A percentile compares a stretch with the other conserved stretches of the same genome.
These are phyloP conservation scores for Collariella sp. DNA, from an alignment of 495 filamentous ascomycete species.

Conservation along the genomic window DNA sequence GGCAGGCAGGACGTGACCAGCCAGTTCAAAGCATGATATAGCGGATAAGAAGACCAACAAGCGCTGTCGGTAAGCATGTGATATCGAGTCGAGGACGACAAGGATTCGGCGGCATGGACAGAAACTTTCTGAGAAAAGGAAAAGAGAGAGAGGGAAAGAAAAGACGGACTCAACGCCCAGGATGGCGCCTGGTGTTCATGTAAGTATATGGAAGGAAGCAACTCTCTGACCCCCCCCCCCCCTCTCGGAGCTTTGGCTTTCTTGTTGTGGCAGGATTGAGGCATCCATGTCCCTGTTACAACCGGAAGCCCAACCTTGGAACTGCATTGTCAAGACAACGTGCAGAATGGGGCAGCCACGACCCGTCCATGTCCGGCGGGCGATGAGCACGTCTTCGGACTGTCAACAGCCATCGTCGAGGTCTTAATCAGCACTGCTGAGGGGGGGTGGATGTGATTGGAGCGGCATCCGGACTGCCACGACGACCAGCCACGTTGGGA, in stretches of 20 bases:
- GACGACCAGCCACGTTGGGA: slow-evolving; percentile 11
- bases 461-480: slow-evolving; percentile 11
- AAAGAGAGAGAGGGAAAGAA: not conserved
- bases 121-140: not conserved
- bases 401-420: not conserved
- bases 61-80: not conserved
- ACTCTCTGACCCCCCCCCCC: not conserved
- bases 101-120: not conserved
- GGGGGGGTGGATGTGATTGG: slow-evolving; percentile 5
- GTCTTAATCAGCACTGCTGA: slow-evolving; percentile 5
- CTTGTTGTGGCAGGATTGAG: not conserved
- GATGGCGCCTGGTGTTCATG: slow-evolving; percentile 9
- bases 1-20: not conserved
- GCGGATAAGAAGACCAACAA: not conserved
- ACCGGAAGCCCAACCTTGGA: not conserved
- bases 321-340: too few species aligned
- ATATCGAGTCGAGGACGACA: not conserved
- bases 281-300: not conserved
- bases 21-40: not conserved
- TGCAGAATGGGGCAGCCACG: not conserved
- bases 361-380: not conserved
- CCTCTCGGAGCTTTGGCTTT: not conserved
- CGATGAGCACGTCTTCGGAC: slow-evolving; percentile 5
- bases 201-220: not conserved
- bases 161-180: not conserved